phyloP scores from a whole-genome alignment of 2,329 filamentous ascomycete genomes.

The Celoporthe dispersa region DNA sequence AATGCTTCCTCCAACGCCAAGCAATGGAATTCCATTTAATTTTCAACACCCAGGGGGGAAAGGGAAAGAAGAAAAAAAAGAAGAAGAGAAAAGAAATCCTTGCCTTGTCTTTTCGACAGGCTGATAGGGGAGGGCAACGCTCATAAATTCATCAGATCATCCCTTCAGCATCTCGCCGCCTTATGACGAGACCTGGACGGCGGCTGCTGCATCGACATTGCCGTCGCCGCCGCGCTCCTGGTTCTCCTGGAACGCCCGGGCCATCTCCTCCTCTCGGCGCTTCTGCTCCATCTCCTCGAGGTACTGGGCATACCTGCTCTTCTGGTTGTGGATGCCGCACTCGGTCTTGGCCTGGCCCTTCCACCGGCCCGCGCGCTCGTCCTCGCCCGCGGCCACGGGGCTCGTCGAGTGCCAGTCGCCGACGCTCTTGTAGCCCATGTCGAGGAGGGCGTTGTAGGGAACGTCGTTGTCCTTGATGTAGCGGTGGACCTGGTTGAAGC shows the following conservation, averaged over 20 bases:
- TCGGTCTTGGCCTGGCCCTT: constrained; percentile 96
- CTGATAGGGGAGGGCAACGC: constrained; percentile 19
- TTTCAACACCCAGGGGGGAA: background rate
- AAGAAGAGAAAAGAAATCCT: background rate
- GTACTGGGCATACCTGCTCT: constrained; percentile 89
- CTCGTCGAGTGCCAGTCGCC: constrained; percentile 98
- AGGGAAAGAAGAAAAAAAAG: background rate
- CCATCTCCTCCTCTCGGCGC: constrained; percentile 30
- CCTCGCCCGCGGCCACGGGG: constrained; percentile 87
- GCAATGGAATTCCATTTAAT: constrained; percentile 14
- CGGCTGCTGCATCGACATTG: constrained; percentile 18
- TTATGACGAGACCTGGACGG: constrained; percentile 29
- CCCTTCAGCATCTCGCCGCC: background rate
- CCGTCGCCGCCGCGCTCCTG: constrained; percentile 19
- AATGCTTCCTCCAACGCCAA: constrained; percentile 26
- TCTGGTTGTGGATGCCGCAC: constrained; percentile 98
- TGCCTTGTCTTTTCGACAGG: background rate
- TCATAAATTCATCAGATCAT: constrained; percentile 28
- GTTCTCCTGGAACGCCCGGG: constrained; percentile 29
- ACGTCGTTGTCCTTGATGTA: constrained; percentile 88
- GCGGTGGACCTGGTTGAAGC: constrained; percentile 83
- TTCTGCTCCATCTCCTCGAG: constrained; percentile 70
- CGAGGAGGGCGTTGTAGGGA: constrained; percentile 90
- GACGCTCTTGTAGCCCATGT: constrained; percentile 95
- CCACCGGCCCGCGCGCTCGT: constrained; percentile 95